These are phyloP conservation scores for Xylaria sp. DNA, from an alignment of 495 filamentous ascomycete genomes.

Conservation along the genomic window DNA sequence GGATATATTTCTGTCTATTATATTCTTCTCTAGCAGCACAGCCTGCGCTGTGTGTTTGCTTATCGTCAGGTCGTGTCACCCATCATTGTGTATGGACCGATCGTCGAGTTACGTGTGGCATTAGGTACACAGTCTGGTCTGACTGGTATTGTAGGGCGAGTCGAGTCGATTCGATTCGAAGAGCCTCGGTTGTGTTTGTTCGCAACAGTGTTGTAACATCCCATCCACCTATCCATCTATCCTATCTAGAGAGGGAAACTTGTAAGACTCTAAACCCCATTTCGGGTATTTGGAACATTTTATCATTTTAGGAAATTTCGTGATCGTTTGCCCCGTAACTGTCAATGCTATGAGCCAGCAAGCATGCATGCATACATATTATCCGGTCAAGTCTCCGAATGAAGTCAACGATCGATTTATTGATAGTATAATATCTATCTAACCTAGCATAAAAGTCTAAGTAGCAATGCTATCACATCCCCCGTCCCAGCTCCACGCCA, in stretches of 20 bases:
- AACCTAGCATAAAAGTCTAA: background rate
- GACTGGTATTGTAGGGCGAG: slow-evolving; percentile 7
- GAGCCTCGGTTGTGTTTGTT: background rate
- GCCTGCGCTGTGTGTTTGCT: background rate
- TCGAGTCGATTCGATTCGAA: background rate
- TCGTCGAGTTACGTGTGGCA: background rate
- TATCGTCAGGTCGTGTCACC: background rate
- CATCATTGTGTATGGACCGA: background rate
- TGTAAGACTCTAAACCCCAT: slow-evolving; percentile 1
- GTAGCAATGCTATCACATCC: too few relatives aligned
- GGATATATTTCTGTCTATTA: slow-evolving; percentile 1
- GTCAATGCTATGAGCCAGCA: background rate
- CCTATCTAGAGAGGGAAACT: slow-evolving; percentile 1
- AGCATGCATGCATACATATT: background rate
- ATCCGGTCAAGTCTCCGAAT: background rate
- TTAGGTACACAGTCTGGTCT: background rate
- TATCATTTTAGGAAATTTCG: background rate
- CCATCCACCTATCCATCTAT: background rate
- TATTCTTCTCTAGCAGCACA: background rate
- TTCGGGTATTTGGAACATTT: slow-evolving; percentile 2
- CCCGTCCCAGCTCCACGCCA: background rate
- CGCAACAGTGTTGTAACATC: slow-evolving; percentile 16
- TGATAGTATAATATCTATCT: background rate
- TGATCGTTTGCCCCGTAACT: background rate
- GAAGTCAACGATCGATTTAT: background rate